Base-by-base conservation (phyloP, 1,139 yeast genomes). In the Saccharomyces pastorianus region DNA sequence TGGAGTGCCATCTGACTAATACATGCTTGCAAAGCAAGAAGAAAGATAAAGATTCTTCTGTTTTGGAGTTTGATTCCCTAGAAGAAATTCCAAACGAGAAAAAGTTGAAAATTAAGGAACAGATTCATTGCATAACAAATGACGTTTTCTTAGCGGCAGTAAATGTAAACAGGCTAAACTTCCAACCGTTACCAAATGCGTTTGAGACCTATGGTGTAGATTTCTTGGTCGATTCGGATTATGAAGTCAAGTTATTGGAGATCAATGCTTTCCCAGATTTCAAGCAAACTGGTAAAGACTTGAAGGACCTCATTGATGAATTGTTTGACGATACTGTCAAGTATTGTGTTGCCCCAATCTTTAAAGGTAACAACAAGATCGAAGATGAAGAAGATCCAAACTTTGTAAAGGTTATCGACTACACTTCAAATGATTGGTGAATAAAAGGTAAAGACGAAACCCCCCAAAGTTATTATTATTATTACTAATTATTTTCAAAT, bases 211-310 rank as follows among this genome's bases (percentile, higher is more conserved):
- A 79, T 67, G 99, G 99, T 0, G 74, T 93, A 13, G 99, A 93
- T 69, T 90, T 88, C 69, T 71, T 93, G 57, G 87, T 93, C 7
- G 83, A 82, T 60, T 74, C 73, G 1, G 74, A 82, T 46, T 68
- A 70, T 32, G 66, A 74, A 8, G 93, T 87, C 3, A 76, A 76
- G 49, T 69, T 93, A 47, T 73, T 93, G 44, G 99, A 93, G 68
- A 88, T 90, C 49, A 93, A 93, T 66, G 85, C 98, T 8, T 93
- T 86, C 67, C 99, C 99, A 0, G 99, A 93, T 67, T 93, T 93
- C 72, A 90, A 90, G 66, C 99, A 93, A 71, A 93, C 98, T 0
- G 99, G 99, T 11, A 80, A 74, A 20, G 84, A 79, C 6, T 75
- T 93, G 63, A 86, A 85, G 65, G 74, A 65, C 1, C 65, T 91